phyloP scores from a whole-genome alignment of 2,329 filamentous ascomycete species.

The Helotiales sp. region DNA sequence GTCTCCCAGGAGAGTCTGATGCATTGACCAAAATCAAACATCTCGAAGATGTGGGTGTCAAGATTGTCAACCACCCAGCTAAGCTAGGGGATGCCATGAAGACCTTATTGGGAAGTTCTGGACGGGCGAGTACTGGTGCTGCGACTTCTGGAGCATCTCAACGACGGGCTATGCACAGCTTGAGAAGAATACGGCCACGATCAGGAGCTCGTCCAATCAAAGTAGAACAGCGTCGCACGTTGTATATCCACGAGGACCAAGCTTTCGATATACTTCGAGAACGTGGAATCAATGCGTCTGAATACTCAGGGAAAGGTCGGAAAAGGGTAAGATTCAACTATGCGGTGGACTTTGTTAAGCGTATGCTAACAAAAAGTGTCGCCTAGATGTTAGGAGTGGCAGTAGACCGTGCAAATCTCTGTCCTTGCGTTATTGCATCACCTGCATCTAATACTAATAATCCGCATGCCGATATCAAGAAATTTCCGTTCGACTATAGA shows the following conservation, averaged over 20 bases:
- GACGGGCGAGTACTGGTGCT: slow-evolving; percentile 38
- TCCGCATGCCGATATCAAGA: slow-evolving; percentile 44
- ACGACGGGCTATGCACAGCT: slow-evolving; percentile 53
- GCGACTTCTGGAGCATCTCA: slow-evolving; percentile 41
- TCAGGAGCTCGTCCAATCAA: not conserved
- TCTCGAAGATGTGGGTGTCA: slow-evolving; percentile 65
- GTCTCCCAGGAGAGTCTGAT: slow-evolving; percentile 63
- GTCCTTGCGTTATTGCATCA: slow-evolving; percentile 64
- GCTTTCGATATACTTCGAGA: slow-evolving; percentile 56
- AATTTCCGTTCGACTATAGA: slow-evolving; percentile 63
- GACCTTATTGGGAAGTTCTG: slow-evolving; percentile 49
- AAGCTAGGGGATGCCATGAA: slow-evolving; percentile 72
- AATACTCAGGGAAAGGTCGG: slow-evolving; percentile 37
- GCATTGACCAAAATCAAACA: slow-evolving; percentile 65
- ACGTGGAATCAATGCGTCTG: slow-evolving; percentile 45
- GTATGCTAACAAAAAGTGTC: not conserved
- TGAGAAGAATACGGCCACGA: slow-evolving; percentile 31
- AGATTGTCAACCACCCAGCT: slow-evolving; percentile 73
- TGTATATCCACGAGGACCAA: slow-evolving; percentile 56
- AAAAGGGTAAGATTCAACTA: slow-evolving; percentile 37
- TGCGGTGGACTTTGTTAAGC: too few species aligned
- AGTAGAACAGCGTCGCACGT: slow-evolving; percentile 44
- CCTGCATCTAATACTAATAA: slow-evolving; percentile 42
- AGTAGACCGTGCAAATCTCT: slow-evolving; percentile 61
- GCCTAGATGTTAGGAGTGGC: slow-evolving; percentile 55